phyloP scores from a whole-genome alignment of 345 rosid genomes.

The Syzygium aromaticum region DNA sequence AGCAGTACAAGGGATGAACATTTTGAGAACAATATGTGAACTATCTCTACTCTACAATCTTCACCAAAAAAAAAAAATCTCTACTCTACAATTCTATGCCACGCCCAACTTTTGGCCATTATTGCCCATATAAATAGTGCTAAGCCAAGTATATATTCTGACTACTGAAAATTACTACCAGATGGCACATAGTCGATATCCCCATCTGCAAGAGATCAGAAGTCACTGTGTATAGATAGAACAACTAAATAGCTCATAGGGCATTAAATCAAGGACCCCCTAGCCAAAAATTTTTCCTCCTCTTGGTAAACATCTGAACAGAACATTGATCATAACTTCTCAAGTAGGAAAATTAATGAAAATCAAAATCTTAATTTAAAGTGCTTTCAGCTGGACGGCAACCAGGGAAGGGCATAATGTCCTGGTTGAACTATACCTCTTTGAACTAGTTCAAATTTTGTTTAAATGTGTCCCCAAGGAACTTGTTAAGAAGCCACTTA shows the following conservation, averaged over 20 bases:
- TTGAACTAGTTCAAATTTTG: not conserved
- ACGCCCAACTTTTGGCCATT: not conserved
- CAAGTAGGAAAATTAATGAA: not conserved
- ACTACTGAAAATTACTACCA: not conserved
- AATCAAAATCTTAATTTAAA: not conserved
- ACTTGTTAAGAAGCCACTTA: not conserved
- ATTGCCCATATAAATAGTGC: not conserved
- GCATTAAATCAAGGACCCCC: not conserved
- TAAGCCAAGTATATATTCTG: not conserved
- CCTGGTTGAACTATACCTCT: not conserved
- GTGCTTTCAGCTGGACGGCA: not conserved
- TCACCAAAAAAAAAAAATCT: no score
- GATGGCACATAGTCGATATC: not conserved
- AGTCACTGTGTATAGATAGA: not conserved
- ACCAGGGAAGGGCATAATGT: not conserved
- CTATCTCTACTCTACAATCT: not conserved
- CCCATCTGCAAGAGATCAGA: not conserved
- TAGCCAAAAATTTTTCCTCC: not conserved
- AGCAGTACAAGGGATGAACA: not conserved
- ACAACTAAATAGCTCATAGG: not conserved
- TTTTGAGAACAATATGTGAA: not conserved
- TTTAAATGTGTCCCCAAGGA: not conserved
- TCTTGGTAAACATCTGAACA: not conserved
- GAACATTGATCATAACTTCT: not conserved
- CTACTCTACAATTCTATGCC: not conserved